Evolutionary conservation across 176 grass and related monocot genomes (phyloP).

Genomic region (Otatea glauca): DNA sequence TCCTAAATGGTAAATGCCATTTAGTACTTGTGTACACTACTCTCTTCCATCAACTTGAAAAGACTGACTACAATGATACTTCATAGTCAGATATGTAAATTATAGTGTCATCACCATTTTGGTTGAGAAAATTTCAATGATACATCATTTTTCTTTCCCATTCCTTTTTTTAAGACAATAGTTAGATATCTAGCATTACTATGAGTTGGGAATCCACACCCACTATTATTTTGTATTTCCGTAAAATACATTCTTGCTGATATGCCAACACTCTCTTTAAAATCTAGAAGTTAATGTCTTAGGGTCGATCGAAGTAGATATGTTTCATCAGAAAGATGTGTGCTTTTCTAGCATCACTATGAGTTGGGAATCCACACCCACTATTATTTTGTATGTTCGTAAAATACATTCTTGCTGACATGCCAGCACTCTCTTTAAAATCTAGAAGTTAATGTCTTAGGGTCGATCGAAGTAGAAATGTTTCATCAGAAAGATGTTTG

Average conservation of each 20-base stretch:
- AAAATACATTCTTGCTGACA: not conserved
- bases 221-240: not conserved
- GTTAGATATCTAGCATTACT: not conserved
- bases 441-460: not conserved
- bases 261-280: not conserved
- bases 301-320: not conserved
- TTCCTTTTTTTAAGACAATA: not conserved
- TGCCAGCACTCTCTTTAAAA: not conserved
- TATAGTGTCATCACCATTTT: conserved; percentile 8
- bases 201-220: not conserved
- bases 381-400: not conserved
- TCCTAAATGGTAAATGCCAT: not conserved
- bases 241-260: no score
- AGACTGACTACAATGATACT: not conserved
- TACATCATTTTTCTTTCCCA: not conserved
- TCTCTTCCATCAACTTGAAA: conserved; percentile 25
- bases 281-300: not conserved
- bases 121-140: not conserved
- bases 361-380: not conserved
- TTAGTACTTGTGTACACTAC: conserved; percentile 8
- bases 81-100: conserved; percentile 7
- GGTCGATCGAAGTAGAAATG: not conserved
- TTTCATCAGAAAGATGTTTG: not conserved
- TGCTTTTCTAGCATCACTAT: not conserved
- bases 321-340: not conserved